Percentiles rank a stretch among this genome's conserved stretches.
These are phyloP conservation scores for Didymella keratinophila DNA, from an alignment of 2,329 filamentous ascomycete species.

Conservation along the genomic window DNA sequence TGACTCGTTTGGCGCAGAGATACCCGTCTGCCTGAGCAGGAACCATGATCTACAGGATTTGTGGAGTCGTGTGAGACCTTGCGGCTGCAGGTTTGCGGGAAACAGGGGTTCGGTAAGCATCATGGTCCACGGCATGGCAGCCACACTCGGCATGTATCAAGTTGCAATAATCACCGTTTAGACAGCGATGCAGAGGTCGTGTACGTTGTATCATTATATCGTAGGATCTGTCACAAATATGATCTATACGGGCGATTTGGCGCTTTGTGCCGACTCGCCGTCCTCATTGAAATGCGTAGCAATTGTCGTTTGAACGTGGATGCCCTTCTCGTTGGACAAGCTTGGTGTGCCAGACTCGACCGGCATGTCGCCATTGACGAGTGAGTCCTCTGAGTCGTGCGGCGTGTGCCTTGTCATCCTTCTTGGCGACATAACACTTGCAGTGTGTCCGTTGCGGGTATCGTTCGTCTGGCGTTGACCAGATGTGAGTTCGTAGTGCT, in stretches of 20 bases:
- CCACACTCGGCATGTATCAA: not conserved
- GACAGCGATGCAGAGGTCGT: not conserved
- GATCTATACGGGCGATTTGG: constrained; percentile 10
- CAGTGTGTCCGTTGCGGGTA: constrained; percentile 10
- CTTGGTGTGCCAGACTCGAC: constrained; percentile 5
- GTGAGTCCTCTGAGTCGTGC: constrained; percentile 18
- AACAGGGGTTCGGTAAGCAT: not conserved
- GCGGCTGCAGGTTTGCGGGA: not conserved
- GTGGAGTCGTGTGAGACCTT: not conserved
- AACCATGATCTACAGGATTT: not conserved
- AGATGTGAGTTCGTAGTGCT: constrained; percentile 35
- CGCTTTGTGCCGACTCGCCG: not conserved
- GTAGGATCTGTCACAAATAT: not conserved
- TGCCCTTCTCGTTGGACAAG: constrained; percentile 11
- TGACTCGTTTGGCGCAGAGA: not conserved
- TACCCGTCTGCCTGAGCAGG: not conserved
- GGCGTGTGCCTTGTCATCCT: constrained; percentile 8
- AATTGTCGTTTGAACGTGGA: constrained; percentile 15
- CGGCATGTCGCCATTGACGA: constrained; percentile 3
- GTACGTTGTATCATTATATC: not conserved
- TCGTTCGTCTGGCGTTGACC: constrained; percentile 24
- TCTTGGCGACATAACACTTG: constrained; percentile 10
- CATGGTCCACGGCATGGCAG: not conserved
- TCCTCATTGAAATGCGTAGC: constrained; percentile 11
- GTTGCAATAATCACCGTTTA: not conserved